Evolutionary conservation across 2,329 filamentous ascomycete species (phyloP).

Genomic region (Mollisia scopiformis): DNA sequence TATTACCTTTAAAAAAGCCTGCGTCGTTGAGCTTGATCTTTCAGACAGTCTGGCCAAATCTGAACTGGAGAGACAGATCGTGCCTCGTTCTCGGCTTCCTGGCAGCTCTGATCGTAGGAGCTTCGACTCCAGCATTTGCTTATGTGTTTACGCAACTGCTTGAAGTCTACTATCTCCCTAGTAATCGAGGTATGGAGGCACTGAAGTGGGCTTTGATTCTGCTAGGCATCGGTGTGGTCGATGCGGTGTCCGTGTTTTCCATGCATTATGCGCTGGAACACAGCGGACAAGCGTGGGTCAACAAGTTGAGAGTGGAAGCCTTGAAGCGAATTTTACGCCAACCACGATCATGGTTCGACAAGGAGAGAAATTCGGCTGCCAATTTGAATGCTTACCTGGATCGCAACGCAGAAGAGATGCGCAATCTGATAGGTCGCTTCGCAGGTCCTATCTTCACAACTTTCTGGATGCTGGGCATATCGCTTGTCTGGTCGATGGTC

Average conservation of each 20-base stretch:
- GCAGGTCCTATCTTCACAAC: constrained; percentile 71
- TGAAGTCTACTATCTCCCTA: constrained; percentile 63
- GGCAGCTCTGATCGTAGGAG: constrained; percentile 28
- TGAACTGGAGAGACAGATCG: constrained; percentile 54
- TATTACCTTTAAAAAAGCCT: constrained; percentile 11
- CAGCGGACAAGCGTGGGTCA: constrained; percentile 76
- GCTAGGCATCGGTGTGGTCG: constrained; percentile 66
- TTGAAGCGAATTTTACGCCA: constrained; percentile 74
- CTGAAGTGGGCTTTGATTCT: constrained; percentile 70
- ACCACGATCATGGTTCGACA: constrained; percentile 78
- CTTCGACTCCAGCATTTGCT: constrained; percentile 64
- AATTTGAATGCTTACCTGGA: constrained; percentile 75
- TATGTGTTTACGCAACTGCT: constrained; percentile 76
- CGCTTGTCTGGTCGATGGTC: constrained; percentile 73
- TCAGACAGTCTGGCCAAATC: constrained; percentile 69
- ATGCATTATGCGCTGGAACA: constrained; percentile 74
- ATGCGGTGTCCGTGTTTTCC: constrained; percentile 66
- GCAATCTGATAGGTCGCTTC: constrained; percentile 80
- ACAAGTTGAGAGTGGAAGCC: constrained; percentile 68
- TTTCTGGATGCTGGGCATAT: constrained; percentile 66
- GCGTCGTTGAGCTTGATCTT: constrained; percentile 58
- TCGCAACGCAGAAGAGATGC: constrained; percentile 84
- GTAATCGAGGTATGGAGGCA: constrained; percentile 24
- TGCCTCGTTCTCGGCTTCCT: constrained; percentile 63
- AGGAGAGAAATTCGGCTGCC: constrained; percentile 63